Evolutionary conservation across 345 rosid genomes (phyloP), one percentile per base, ranked within the genome.

Genomic region (Geranium rotundifolium): DNA sequence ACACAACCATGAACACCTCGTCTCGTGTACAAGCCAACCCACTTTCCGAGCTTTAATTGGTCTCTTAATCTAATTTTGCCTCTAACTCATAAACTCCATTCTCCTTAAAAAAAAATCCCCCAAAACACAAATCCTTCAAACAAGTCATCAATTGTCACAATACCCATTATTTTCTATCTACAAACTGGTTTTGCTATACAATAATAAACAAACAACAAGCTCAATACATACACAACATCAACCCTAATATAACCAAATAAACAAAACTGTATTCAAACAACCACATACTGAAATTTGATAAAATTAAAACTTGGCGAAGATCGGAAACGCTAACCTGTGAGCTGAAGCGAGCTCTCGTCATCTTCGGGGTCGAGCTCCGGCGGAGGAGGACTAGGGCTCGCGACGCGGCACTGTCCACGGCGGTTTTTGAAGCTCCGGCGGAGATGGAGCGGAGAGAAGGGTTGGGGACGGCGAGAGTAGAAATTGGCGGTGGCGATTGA

Each of bases 301-400:
- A n/a, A n/a, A n/a, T n/a, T n/a, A n/a, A n/a, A 34, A 34, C 7
- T 34, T 34, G 41, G 41, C 6, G 4, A 34, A 34, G 0, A 34
- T 34, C 4, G 1, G 41, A 8, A 17, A 60, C 4, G n/a, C 12
- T 20, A 60, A 87, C 95, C 95, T 71, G 46, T 49, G 63, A 65
- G 71, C 15, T 41, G 71, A 73, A 60, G 56, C 1, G 78, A 65
- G 60, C 71, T 70, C 27, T 65, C 73, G 50, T 69, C 70, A 4
- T 80, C 84, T 56, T 81, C 79, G 2, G 81, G 89, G 55, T 82
- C 86, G 59, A 82, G 70, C 27, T 68, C 62, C 15, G 80, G 73
- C 29, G 84, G 63, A 71, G 85, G 64, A 19, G 81, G 74, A 54
- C 77, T 62, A 56, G 73, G 76, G 18, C 34, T 66, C 63, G 75